Percentiles rank a stretch among this genome's conserved stretches.
Conservation (phyloP, 805 yeast genomes). For the Cephaloascus albidus region DNA sequence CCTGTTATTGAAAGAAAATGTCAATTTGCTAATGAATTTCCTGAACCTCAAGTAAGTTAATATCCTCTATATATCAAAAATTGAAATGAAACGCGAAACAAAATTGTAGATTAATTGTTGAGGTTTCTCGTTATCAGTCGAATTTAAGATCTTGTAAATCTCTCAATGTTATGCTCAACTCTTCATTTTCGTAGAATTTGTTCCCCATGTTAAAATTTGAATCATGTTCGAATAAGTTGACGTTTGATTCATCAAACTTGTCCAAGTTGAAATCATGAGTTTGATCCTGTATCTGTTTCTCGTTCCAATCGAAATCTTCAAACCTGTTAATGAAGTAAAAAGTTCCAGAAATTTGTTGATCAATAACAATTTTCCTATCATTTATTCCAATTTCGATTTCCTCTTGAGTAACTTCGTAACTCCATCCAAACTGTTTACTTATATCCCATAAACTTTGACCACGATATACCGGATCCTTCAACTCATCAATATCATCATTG, state of each 20-base stretch:
- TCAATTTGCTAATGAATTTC: background rate
- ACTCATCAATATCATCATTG: slow-evolving; percentile 1
- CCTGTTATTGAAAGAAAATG: slow-evolving; percentile 39
- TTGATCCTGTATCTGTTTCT: no score
- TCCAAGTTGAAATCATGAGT: no score
- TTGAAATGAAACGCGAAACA: no score
- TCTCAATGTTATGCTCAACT: no score
- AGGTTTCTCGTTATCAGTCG: no score
- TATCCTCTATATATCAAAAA: no score
- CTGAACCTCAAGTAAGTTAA: background rate
- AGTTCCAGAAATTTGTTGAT: slow-evolving; percentile 59
- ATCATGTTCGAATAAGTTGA: no score
- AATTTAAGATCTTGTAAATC: no score
- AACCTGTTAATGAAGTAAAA: slow-evolving; percentile 48
- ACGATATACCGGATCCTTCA: background rate
- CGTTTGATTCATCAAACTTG: no score
- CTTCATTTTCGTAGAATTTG: no score
- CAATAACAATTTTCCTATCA: slow-evolving; percentile 51
- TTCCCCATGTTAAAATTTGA: no score
- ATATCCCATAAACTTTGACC: slow-evolving; percentile 18
- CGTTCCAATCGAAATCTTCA: slow-evolving; percentile 1
- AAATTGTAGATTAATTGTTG: no score
- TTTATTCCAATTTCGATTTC: slow-evolving; percentile 53
- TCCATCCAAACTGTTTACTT: slow-evolving; percentile 50
- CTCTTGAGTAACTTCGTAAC: slow-evolving; percentile 55